These are phyloP conservation scores for Corymbia citriodora DNA, from an alignment of 441 rosid species.

Conservation along the genomic window DNA sequence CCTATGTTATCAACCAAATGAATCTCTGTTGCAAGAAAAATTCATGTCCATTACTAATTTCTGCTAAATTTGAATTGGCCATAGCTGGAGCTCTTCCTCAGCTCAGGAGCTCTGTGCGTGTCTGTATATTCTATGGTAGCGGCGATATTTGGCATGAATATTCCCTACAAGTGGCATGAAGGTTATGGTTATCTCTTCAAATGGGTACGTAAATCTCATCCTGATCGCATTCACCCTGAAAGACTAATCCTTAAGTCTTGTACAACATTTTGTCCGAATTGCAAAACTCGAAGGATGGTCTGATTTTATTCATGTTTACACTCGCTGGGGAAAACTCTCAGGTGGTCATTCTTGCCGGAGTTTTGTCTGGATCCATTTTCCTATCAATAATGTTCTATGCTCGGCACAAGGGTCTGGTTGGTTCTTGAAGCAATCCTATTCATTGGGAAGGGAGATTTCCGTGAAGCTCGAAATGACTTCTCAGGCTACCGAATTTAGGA, in stretches of 20 bases:
- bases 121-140: conserved; percentile 68
- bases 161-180: conserved; percentile 74
- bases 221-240: not conserved
- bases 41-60: not conserved
- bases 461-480: not conserved
- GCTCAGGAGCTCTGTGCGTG: conserved; percentile 69
- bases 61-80: not conserved
- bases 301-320: not conserved
- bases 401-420: conserved; percentile 76
- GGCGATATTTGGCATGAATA: conserved; percentile 89
- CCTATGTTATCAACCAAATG: not conserved
- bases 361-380: conserved; percentile 30
- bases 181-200: conserved; percentile 66
- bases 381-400: conserved; percentile 62
- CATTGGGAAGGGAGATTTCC: not conserved
- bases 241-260: not conserved
- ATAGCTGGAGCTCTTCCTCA: conserved; percentile 87
- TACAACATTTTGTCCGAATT: not conserved
- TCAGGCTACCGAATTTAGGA: not conserved
- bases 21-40: not conserved
- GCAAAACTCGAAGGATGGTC: not conserved
- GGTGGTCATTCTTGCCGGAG: conserved; percentile 60
- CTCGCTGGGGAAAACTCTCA: conserved; percentile 6
- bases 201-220: conserved; percentile 42
- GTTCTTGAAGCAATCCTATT: conserved; percentile 38